Percentiles rank a stretch among this genome's conserved stretches.
These are phyloP conservation scores for Penicillium fimorum DNA, from an alignment of 495 filamentous ascomycete genomes.

Conservation along the genomic window DNA sequence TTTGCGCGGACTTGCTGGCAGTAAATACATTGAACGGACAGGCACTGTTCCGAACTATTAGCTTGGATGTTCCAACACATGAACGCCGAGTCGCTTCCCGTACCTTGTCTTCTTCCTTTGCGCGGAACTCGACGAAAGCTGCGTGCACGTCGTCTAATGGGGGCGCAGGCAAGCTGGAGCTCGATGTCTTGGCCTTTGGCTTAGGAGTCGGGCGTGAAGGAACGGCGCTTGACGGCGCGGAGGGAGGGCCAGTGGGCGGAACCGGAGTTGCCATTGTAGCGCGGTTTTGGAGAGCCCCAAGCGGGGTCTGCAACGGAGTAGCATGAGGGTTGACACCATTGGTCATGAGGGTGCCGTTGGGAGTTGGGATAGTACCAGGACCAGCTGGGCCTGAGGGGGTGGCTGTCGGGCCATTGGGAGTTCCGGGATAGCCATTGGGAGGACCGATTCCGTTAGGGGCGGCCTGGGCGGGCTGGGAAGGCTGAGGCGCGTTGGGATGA, in stretches of 20 bases:
- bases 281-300: constrained; percentile 41
- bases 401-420: constrained; percentile 42
- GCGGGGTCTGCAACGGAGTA: constrained; percentile 44
- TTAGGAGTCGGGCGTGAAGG: constrained; percentile 44
- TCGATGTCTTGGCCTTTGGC: constrained; percentile 40
- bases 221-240: constrained; percentile 32
- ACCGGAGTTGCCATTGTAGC: constrained; percentile 41
- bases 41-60: constrained; percentile 37
- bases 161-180: constrained; percentile 43
- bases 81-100: constrained; percentile 4
- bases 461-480: constrained; percentile 39
- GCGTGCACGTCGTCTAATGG: constrained; percentile 55
- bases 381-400: constrained; percentile 35
- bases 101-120: constrained; percentile 59
- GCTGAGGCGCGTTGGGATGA: constrained; percentile 44
- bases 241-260: constrained; percentile 28
- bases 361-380: constrained; percentile 37
- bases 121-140: constrained; percentile 56
- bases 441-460: constrained; percentile 45
- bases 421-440: constrained; percentile 47
- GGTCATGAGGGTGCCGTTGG: constrained; percentile 44
- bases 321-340: constrained; percentile 49
- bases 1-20: constrained; percentile 58
- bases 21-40: constrained; percentile 59
- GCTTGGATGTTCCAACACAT: not conserved